Evolutionary conservation across 2,329 filamentous ascomycete genomes (phyloP).

Genomic region (Pezicula rhizophila): DNA sequence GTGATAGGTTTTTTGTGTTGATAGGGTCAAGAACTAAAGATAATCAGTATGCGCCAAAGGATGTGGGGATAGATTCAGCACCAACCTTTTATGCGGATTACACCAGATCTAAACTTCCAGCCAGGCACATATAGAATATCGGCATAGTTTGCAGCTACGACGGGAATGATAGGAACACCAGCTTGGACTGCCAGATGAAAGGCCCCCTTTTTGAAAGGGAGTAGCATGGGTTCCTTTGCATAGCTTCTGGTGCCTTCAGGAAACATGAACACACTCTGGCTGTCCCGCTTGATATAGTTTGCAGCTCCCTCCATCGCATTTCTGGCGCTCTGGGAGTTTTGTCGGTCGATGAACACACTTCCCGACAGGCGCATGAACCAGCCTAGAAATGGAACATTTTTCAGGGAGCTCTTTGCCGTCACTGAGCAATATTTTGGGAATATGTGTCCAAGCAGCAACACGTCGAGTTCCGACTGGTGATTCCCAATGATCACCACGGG

Average conservation of each 20-base stretch:
- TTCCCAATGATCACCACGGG: slow-evolving; percentile 91
- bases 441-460: slow-evolving; percentile 80
- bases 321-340: slow-evolving; percentile 74
- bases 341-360: slow-evolving; percentile 91
- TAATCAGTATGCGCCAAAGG: slow-evolving; percentile 8
- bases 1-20: slow-evolving; percentile 63
- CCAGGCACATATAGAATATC: slow-evolving; percentile 62
- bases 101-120: slow-evolving; percentile 59
- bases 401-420: slow-evolving; percentile 83
- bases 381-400: slow-evolving; percentile 75
- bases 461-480: slow-evolving; percentile 94
- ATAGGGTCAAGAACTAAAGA: slow-evolving; percentile 71
- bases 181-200: slow-evolving; percentile 95
- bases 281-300: slow-evolving; percentile 65
- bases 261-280: slow-evolving; percentile 79
- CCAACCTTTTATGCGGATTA: slow-evolving; percentile 70
- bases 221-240: slow-evolving; percentile 68
- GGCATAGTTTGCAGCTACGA: slow-evolving; percentile 75
- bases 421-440: slow-evolving; percentile 91
- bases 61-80: slow-evolving; percentile 5
- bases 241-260: slow-evolving; percentile 93
- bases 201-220: slow-evolving; percentile 98
- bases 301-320: slow-evolving; percentile 82
- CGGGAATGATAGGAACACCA: slow-evolving; percentile 84
- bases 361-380: slow-evolving; percentile 91